phyloP scores from a whole-genome alignment of 163 green algal species.

The Prototheca cutis region DNA sequence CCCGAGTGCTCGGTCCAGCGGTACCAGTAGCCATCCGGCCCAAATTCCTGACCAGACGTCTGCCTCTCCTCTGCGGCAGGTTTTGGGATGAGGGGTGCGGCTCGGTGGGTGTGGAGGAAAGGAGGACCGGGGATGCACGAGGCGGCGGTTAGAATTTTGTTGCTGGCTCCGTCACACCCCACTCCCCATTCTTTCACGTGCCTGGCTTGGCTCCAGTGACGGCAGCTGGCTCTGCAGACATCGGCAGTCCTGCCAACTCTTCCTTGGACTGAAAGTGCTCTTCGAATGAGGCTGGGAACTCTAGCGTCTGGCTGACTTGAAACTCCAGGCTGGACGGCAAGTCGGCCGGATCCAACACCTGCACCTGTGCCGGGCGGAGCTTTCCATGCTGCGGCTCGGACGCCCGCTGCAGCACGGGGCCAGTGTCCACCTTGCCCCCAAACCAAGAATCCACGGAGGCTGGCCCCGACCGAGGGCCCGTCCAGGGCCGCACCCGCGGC shows the following conservation, averaged over 20 bases:
- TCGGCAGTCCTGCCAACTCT: too few species aligned
- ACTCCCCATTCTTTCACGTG: too few species aligned
- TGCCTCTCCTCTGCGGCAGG: too few species aligned
- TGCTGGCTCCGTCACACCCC: too few species aligned
- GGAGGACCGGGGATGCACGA: neutral
- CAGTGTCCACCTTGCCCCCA: conserved; percentile 26
- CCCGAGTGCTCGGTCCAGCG: conserved; percentile 52
- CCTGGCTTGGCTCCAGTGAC: too few species aligned
- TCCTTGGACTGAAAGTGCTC: conserved; percentile 27
- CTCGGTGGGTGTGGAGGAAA: neutral
- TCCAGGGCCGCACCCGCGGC: too few species aligned
- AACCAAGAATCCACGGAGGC: conserved; percentile 27
- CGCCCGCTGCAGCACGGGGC: conserved; percentile 8
- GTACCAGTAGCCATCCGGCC: conserved; percentile 61
- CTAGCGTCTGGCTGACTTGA: conserved; percentile 3
- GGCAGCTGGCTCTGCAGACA: too few species aligned
- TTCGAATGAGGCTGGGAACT: conserved; percentile 17
- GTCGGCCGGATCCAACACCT: conserved; percentile 12
- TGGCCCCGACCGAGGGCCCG: too few species aligned
- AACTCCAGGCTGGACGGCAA: conserved; percentile 14
- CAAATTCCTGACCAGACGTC: conserved; percentile 35
- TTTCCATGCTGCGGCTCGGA: neutral
- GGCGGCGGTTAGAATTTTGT: too few species aligned
- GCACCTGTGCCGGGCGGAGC: neutral
- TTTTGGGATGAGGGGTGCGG: conserved; percentile 3